phyloP scores from a whole-genome alignment of 2,329 filamentous ascomycete species.

The Fusarium tricinctum region DNA sequence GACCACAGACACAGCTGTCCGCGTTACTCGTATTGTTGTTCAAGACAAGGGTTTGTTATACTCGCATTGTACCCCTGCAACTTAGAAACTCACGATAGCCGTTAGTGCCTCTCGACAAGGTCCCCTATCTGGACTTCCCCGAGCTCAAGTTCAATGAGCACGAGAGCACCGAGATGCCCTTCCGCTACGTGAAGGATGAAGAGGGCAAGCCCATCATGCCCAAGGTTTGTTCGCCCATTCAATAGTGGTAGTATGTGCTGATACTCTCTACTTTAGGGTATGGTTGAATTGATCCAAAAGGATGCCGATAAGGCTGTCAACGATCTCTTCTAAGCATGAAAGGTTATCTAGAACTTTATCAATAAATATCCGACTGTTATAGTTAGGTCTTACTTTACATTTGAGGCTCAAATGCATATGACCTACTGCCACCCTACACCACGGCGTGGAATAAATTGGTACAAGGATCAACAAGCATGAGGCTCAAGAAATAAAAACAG shows the following conservation, averaged over 20 bases:
- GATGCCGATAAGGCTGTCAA: conserved; percentile 94
- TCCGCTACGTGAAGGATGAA: conserved; percentile 87
- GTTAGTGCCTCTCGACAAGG: conserved; percentile 80
- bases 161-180: conserved; percentile 97
- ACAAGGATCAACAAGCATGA: background rate
- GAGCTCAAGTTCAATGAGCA: conserved; percentile 91
- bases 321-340: conserved; percentile 75
- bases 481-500: background rate
- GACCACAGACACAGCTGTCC: conserved; percentile 97
- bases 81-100: conserved; percentile 25
- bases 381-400: background rate
- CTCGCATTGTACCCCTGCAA: background rate
- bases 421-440: background rate
- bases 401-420: background rate
- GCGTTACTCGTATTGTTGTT: conserved; percentile 90
- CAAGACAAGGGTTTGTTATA: conserved; percentile 79
- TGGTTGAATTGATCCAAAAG: conserved; percentile 92
- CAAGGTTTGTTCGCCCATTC: conserved; percentile 66
- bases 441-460: background rate
- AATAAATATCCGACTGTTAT: background rate
- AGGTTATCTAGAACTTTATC: background rate
- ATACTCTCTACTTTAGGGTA: conserved; percentile 72
- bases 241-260: conserved; percentile 31
- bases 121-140: conserved; percentile 88
- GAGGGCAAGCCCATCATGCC: conserved; percentile 91